Evolutionary conservation across 768 basidiomycete species (phyloP), one percentile per base, ranked within the genome.

Genomic region (Lentinula edodes): DNA sequence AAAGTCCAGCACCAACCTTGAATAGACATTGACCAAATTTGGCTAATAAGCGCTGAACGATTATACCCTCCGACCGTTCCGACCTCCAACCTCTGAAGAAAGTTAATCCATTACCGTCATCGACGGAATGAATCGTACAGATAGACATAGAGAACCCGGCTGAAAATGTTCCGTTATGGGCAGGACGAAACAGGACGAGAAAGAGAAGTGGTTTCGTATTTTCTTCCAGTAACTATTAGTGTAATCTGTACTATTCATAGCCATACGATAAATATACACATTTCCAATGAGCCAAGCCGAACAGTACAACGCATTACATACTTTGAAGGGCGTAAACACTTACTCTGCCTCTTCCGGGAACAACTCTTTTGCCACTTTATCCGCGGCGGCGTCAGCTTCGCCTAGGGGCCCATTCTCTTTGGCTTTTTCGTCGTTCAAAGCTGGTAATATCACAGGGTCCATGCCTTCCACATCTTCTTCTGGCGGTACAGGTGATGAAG

Each of bases 331-430:
- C n/a, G 2, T 15, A 12, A 7, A 9, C 54, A 56, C 38, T 56
- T 13, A 66, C 23, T 64, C 65, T 34, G 62, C 65, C 34, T 73
- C 76, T 58, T 76, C 76, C 3, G 83, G 83, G 66, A 77, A 85
- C 68, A 85, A 65, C 66, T 85, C 84, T n/a, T 78, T 70, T 0
- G 82, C 84, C 16, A 74, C 82, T 66, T 83, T 80, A 51, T 80
- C 74, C 1, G 83, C 83, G 58, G 81, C 74, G 38, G 74, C 76
- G 57, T 84, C 81, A 43, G 72, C 81, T 53, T 83, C 83, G 39
- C 71, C 77, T 36, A 81, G 46, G 6, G 82, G 83, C 5, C 81
- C 78, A 45, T 69, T 68, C 51, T 60, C 65, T 32, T 65, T 68
- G 15, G n/a, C 28, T 28, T 28, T 1, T 28, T 28, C 28, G 3